Evolutionary conservation across 1,284 basidiomycete genomes (phyloP), one percentile per base, ranked within the genome.

Genomic region (Puccinia brachypodii): DNA sequence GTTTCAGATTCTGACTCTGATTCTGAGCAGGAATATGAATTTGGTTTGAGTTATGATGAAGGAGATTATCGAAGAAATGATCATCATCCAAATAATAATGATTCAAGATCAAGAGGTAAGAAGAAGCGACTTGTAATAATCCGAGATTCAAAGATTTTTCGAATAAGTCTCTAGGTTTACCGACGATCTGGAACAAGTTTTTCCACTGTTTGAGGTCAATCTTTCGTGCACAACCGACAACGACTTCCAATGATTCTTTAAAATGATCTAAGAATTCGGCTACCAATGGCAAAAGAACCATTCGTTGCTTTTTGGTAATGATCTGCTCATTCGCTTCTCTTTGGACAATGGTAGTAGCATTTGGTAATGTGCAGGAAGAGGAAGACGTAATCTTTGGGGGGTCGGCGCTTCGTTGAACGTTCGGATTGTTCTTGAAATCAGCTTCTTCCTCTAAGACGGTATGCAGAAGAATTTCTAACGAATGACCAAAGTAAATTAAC

Each of bases 191-290:
- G 86, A 99, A 99, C 33, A 99, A 88, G 82, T 92, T 90, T 47
- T 90, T 90, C 97, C 97, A 99, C 68, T 93, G 88, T 7, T 93
- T 92, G 85, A 96, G 91, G 87, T 99, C 97, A 3, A 95, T 99
- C 88, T 99, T 99, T 71, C 97, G 89, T 9, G 97, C 97, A 85
- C 96, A 98, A 7, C 93, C 92, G 9, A 98, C 96, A 0, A 99
- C 94, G 4, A 99, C 95, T 83, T 97, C 94, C 76, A 98, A 88
- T 3, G 93, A 90, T 76, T 91, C 92, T 82, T 94, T 92, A 86
- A 98, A 99, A 86, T 98, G 91, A 85, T 99, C 96, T 84, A 99
- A 88, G 85, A 99, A 99, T 83, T 94, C 92, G 31, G 68, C 89
- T 1, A 94, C 92, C 68, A 31, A 28, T 1, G 56, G 56, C 16